Evolutionary conservation across 2,329 filamentous ascomycete genomes (phyloP).

Genomic region (Nannizzia gypsea): DNA sequence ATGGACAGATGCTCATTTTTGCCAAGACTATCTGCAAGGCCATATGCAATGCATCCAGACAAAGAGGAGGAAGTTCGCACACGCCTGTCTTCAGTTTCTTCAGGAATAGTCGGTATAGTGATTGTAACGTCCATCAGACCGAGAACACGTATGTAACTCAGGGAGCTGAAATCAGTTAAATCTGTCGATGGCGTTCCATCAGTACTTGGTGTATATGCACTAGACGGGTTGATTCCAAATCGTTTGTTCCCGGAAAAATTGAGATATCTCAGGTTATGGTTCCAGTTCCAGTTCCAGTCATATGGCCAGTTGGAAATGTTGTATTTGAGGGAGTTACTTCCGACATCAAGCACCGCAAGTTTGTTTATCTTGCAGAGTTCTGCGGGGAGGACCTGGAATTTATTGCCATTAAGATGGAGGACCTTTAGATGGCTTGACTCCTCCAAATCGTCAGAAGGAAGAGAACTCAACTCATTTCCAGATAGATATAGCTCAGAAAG

Average conservation of each 20-base stretch:
- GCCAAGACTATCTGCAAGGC: constrained; percentile 92
- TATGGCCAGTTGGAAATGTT: constrained; percentile 99
- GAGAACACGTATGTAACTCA: constrained; percentile 72
- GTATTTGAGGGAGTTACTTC: constrained; percentile 92
- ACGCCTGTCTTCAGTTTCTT: constrained; percentile 88
- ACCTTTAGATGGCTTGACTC: constrained; percentile 78
- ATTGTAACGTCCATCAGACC: constrained; percentile 97
- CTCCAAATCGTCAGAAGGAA: constrained; percentile 89
- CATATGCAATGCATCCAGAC: constrained; percentile 82
- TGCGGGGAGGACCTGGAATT: constrained; percentile 90
- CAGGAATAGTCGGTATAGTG: constrained; percentile 82
- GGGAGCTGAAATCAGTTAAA: constrained; percentile 79
- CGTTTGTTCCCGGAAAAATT: constrained; percentile 96
- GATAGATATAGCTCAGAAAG: constrained; percentile 88
- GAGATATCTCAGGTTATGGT: constrained; percentile 84
- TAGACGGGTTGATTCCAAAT: constrained; percentile 69
- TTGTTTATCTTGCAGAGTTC: constrained; percentile 91
- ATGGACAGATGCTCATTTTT: constrained; percentile 91
- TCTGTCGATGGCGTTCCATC: constrained; percentile 48
- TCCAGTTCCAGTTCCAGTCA: constrained; percentile 99
- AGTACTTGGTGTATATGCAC: constrained; percentile 41
- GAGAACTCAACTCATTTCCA: constrained; percentile 80
- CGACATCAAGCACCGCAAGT: constrained; percentile 82
- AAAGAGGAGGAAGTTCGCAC: constrained; percentile 93
- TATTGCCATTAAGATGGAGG: constrained; percentile 92